Conservation (phyloP, 495 filamentous ascomycete genomes). For the Penicillium pancosmium region DNA sequence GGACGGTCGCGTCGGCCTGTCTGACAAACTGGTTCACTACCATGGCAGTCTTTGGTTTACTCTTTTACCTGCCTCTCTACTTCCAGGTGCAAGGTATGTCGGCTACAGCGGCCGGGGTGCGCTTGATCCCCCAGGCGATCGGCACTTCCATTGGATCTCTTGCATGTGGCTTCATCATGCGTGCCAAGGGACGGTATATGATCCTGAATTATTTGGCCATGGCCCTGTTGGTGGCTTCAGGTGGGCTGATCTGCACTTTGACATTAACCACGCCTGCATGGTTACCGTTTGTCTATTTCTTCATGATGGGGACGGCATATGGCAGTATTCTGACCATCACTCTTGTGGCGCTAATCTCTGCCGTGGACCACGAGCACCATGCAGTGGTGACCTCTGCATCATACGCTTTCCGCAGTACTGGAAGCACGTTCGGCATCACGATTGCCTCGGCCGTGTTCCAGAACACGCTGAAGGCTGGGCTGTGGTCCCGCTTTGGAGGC, state of each 20-base stretch:
- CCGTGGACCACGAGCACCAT: constrained; percentile 80
- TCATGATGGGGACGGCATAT: constrained; percentile 68
- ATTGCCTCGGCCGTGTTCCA: constrained; percentile 80
- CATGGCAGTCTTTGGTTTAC: constrained; percentile 54
- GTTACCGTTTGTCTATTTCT: constrained; percentile 69
- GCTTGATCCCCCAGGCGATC: constrained; percentile 66
- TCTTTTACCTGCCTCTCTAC: constrained; percentile 83
- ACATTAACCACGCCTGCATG: constrained; percentile 58
- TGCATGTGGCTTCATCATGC: constrained; percentile 73
- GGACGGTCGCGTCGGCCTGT: constrained; percentile 74
- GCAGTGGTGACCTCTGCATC: constrained; percentile 84
- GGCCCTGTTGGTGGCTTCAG: constrained; percentile 52
- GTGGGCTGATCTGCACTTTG: constrained; percentile 56
- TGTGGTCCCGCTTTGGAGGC: constrained; percentile 71
- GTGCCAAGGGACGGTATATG: constrained; percentile 72
- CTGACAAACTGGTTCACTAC: constrained; percentile 72
- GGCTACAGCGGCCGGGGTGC: constrained; percentile 68
- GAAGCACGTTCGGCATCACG: constrained; percentile 81
- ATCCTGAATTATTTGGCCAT: constrained; percentile 57
- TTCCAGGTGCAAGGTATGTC: constrained; percentile 77
- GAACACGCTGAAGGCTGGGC: constrained; percentile 57
- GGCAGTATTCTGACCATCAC: constrained; percentile 80
- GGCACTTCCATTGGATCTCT: constrained; percentile 75
- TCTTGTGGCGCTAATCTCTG: constrained; percentile 75
- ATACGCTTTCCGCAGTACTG: constrained; percentile 81